Percentiles rank a stretch among this genome's conserved stretches.
Conservation (phyloP, 1,284 basidiomycete genomes). For the Fomes fomentarius region DNA sequence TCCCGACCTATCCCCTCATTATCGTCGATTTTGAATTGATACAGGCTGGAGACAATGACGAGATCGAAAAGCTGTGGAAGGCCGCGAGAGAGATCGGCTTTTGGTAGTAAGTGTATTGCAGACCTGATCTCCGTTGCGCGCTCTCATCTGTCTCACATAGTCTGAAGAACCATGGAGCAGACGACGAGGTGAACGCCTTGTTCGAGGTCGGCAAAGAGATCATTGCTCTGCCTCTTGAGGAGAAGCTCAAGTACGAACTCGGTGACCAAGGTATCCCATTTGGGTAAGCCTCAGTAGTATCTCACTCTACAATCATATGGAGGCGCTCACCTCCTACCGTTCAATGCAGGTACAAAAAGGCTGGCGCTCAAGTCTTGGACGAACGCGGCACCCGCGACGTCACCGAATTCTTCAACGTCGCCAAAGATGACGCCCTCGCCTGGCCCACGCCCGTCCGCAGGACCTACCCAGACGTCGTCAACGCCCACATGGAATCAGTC, state of each 20-base stretch:
- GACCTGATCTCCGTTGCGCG: not conserved
- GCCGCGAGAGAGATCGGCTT: constrained; percentile 33
- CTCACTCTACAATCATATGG: not conserved
- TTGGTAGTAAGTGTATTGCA: constrained; percentile 30
- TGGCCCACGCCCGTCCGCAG: constrained; percentile 33
- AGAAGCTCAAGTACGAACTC: constrained; percentile 41
- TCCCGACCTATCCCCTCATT: constrained; percentile 35
- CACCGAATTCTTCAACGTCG: constrained; percentile 35
- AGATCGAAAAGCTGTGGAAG: constrained; percentile 32
- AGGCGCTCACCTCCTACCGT: not conserved
- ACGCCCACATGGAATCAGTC: constrained; percentile 31
- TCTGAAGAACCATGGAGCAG: constrained; percentile 41
- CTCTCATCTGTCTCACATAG: constrained; percentile 14
- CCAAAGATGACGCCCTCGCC: constrained; percentile 36
- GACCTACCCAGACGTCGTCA: constrained; percentile 36
- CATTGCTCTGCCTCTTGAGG: constrained; percentile 36
- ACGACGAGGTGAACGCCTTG: constrained; percentile 36
- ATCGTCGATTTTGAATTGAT: constrained; percentile 37
- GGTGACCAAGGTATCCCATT: constrained; percentile 38
- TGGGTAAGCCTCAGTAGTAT: constrained; percentile 27
- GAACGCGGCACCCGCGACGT: constrained; percentile 35
- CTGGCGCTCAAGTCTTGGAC: constrained; percentile 36
- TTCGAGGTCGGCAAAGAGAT: constrained; percentile 40
- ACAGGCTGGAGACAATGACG: constrained; percentile 23
- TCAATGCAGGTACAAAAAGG: constrained; percentile 33